Evolutionary conservation across 441 rosid species (phyloP).

Genomic region (Euphorbia celastroides): DNA sequence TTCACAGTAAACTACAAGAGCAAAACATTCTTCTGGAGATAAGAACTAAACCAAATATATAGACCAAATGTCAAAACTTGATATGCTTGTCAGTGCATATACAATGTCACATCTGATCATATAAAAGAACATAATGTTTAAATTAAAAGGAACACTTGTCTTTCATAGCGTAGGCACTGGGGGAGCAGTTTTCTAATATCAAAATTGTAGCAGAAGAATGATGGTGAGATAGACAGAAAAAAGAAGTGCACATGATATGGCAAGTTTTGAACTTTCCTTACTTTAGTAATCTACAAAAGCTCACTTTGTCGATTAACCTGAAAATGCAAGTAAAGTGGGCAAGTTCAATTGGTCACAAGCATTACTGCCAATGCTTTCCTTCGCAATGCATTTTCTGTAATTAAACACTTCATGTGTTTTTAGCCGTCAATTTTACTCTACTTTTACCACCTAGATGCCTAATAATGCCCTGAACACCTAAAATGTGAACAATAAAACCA

Average conservation of each 20-base stretch:
- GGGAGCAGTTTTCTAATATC: too few relatives aligned
- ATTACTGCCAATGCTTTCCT: background rate
- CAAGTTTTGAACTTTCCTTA: background rate
- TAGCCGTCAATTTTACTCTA: background rate
- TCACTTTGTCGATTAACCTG: background rate
- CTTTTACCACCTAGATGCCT: background rate
- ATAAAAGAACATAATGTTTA: background rate
- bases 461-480: background rate
- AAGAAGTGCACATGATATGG: background rate
- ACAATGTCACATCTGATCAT: background rate
- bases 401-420: background rate
- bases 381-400: background rate
- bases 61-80: background rate
- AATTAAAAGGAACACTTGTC: background rate
- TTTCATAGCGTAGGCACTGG: background rate
- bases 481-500: background rate
- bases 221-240: background rate
- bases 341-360: background rate
- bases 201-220: too few relatives aligned
- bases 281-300: background rate
- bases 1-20: background rate
- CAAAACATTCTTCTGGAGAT: background rate
- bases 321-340: background rate
- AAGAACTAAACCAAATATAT: too few relatives aligned
- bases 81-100: too few relatives aligned